Evolutionary conservation across 108 stramenopile species (phyloP).

Genomic region (Chaetoceros muelleri): DNA sequence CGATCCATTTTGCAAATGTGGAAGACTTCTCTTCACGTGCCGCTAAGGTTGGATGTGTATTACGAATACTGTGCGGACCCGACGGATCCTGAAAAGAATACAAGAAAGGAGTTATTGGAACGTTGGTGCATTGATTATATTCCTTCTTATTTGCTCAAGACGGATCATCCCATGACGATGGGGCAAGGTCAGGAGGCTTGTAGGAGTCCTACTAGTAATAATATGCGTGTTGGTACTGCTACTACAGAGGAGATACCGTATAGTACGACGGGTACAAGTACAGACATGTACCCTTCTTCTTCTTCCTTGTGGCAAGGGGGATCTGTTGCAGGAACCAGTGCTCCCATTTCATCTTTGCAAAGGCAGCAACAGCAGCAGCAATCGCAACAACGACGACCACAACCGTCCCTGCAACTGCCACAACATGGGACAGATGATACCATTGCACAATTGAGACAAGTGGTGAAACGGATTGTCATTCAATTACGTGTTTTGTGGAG

Average conservation of each 20-base stretch:
- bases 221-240: neutral
- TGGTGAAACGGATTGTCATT: constrained; percentile 64
- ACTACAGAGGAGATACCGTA: too few species aligned
- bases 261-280: neutral
- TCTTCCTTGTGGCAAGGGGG: constrained; percentile 8
- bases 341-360: too few species aligned
- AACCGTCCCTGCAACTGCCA: constrained; percentile 4
- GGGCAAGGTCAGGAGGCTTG: too few species aligned
- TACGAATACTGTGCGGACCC: constrained; percentile 35
- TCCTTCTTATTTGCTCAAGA: constrained; percentile 17
- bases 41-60: constrained; percentile 77
- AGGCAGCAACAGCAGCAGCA: constrained; percentile 12
- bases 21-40: constrained; percentile 48
- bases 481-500: constrained; percentile 56
- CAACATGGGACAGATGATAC: constrained; percentile 19
- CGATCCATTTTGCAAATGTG: constrained; percentile 41
- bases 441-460: constrained; percentile 55
- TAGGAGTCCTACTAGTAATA: neutral
- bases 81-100: constrained; percentile 5
- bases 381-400: neutral
- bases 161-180: constrained; percentile 3
- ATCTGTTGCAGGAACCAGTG: too few species aligned
- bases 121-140: constrained; percentile 78
- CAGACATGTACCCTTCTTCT: neutral
- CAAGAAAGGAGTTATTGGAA: constrained; percentile 58